Evolutionary conservation across 345 rosid genomes (phyloP).

Genomic region (Odontarrhena argentea): DNA sequence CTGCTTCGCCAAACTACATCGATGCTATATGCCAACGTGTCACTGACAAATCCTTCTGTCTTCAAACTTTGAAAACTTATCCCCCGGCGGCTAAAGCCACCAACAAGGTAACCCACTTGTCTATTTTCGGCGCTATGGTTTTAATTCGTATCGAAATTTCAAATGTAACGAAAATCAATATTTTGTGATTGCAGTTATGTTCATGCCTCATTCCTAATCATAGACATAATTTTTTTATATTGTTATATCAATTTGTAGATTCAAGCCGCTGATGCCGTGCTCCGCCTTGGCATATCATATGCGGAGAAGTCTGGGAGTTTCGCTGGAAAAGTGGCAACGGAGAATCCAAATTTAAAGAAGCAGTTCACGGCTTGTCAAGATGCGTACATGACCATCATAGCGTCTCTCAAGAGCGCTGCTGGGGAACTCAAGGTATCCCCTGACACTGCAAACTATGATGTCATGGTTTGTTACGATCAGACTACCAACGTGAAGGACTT

Average conservation of each 20-base stretch:
- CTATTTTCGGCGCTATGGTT: too few species aligned
- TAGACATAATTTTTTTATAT: neutral
- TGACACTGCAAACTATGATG: slow-evolving; percentile 30
- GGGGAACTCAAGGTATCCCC: slow-evolving; percentile 15
- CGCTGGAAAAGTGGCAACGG: neutral
- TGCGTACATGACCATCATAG: neutral
- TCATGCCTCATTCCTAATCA: neutral
- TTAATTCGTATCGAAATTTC: too few species aligned
- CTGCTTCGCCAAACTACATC: slow-evolving; percentile 11
- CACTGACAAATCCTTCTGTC: slow-evolving; percentile 23
- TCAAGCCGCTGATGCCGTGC: neutral
- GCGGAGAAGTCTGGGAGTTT: neutral
- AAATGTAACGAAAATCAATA: neutral
- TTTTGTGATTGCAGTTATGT: neutral
- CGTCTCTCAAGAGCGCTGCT: neutral
- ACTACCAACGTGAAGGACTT: neutral
- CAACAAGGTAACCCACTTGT: slow-evolving; percentile 19
- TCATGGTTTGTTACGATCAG: slow-evolving; percentile 17
- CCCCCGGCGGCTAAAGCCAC: slow-evolving; percentile 11
- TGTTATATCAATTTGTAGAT: neutral
- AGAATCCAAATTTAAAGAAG: neutral
- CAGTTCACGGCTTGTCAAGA: slow-evolving; percentile 1
- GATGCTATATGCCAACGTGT: slow-evolving; percentile 13
- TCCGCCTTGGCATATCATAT: neutral
- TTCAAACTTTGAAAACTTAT: slow-evolving; percentile 21